These are phyloP conservation scores for Komagataella mondaviorum DNA, from an alignment of 805 yeast species.

Conservation along the genomic window DNA sequence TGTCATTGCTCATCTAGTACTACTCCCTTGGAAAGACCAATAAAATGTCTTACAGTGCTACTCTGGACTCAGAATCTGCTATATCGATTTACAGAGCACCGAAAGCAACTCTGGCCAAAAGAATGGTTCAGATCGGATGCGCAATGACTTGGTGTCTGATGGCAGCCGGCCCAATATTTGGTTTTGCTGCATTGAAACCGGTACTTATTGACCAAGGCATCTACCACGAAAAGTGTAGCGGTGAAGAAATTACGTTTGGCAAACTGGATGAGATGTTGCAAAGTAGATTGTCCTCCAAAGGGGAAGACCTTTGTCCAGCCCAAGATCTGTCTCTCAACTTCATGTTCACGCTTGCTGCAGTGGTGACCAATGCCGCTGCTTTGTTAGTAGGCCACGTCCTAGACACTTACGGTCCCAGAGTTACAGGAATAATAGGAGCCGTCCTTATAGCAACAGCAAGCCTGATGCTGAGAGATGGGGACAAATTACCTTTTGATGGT, in stretches of 20 bases:
- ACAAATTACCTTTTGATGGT: constrained; percentile 32
- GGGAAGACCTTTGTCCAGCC: constrained; percentile 31
- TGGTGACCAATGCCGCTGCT: constrained; percentile 73
- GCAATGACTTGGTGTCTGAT: constrained; percentile 42
- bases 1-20: not conserved
- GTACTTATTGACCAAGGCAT: constrained; percentile 32
- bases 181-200: constrained; percentile 48
- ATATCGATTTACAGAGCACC: not conserved
- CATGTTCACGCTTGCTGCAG: constrained; percentile 80
- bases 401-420: constrained; percentile 70
- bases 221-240: constrained; percentile 27
- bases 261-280: constrained; percentile 1
- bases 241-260: constrained; percentile 5
- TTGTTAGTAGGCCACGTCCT: constrained; percentile 70
- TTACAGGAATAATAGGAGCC: constrained; percentile 68
- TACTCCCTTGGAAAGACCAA: not conserved
- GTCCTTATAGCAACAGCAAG: constrained; percentile 45
- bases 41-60: not conserved
- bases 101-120: constrained; percentile 6
- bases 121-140: constrained; percentile 29
- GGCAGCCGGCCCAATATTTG: constrained; percentile 46
- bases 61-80: not conserved
- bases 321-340: constrained; percentile 76
- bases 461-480: constrained; percentile 12
- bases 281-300: constrained; percentile 4